Evolutionary conservation across 2,329 filamentous ascomycete genomes (phyloP), one percentile per base, ranked within the genome.

Genomic region (Neofusicoccum sp.): DNA sequence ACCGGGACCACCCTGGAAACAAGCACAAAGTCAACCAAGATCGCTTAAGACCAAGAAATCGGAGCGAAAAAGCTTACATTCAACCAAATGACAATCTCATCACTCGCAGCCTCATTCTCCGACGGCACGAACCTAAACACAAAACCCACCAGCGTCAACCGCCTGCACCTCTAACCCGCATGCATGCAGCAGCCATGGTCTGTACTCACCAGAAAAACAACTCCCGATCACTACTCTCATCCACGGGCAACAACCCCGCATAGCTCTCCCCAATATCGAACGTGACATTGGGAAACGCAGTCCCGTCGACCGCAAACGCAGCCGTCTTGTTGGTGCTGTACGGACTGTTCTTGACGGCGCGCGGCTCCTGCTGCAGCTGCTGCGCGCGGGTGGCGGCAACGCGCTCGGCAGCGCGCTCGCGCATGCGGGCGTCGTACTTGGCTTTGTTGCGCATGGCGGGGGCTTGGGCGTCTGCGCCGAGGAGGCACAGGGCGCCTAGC

Each of bases 221-320:
- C 20, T 54, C 38, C 4, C 20, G n/a, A 8, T 26, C 34, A 20
- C 36, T 33, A 62, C 86, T 72, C 34, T 79, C 72, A 34, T 76
- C 73, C 53, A 89, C 83, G 5, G 86, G 85, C 30, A 89, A 69
- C 20, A 83, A 70, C n/a, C 86, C 86, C n/a, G 86, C 82, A 65
- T 88, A 88, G 0, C 82, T 85, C 72, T 89, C 85, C 16, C 81
- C 81, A 53, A 90, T 76, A 64, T 79, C 74, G 61, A 79, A 79
- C 60, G 75, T 66, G 16, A 80, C 76, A 43, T 78, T 70, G 67
- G 91, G 78, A n/a, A 76, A 71, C 1, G 68, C 69, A 14, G 72
- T 70, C 53, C 73, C 73, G 61, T 76, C 71, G 38, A 76, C 73
- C 28, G 64, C 64, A 58, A 71, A 76, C 6, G 44, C 20, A 20